phyloP scores from a whole-genome alignment of 2,329 filamentous ascomycete genomes.

The Colletotrichum sp. region DNA sequence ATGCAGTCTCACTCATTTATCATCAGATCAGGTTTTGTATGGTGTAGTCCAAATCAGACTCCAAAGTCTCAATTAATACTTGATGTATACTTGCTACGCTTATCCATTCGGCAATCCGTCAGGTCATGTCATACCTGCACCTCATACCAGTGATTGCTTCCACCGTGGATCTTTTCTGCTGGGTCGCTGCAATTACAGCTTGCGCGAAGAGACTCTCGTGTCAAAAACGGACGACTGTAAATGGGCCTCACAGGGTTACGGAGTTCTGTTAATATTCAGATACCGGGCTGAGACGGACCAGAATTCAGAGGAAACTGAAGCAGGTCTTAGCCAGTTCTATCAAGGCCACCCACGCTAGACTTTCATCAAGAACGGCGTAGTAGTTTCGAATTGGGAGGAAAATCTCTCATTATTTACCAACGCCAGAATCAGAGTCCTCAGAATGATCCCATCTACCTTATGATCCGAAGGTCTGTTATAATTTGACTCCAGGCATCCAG shows the following conservation, averaged over 20 bases:
- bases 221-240: rapidly evolving
- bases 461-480: neutral
- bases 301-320: too few relatives aligned
- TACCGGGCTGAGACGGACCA: neutral
- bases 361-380: too few relatives aligned
- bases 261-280: neutral
- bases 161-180: neutral
- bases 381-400: too few relatives aligned
- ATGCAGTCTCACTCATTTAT: neutral
- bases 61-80: neutral
- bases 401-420: too few relatives aligned
- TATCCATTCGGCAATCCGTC: neutral
- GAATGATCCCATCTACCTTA: neutral
- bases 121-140: neutral
- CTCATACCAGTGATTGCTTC: rapidly evolving
- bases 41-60: too few relatives aligned
- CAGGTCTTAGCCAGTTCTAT: too few relatives aligned
- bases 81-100: rapidly evolving
- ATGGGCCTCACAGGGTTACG: rapidly evolving
- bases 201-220: neutral
- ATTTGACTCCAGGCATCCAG: neutral
- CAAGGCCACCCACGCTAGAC: too few relatives aligned
- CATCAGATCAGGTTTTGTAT: too few relatives aligned
- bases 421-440: too few relatives aligned
- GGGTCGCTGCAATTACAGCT: neutral